A percentile compares a stretch with the other conserved stretches of the same genome.
Evolutionary conservation across 140 eudicot genomes (phyloP).

Genomic region (Oenanthe javanica): DNA sequence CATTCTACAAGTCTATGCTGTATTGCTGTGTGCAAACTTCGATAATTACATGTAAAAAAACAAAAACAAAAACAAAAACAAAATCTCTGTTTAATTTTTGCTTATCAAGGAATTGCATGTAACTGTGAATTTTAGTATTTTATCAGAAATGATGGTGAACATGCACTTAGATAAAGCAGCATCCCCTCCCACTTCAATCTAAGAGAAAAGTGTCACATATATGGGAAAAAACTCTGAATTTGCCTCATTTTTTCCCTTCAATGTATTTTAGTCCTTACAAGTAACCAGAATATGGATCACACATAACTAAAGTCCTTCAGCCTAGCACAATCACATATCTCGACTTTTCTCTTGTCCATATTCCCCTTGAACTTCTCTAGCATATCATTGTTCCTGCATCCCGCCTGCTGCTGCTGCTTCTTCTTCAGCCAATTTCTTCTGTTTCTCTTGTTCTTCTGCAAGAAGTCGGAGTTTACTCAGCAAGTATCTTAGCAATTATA

Average conservation of each 20-base stretch:
- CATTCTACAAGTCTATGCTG: not conserved
- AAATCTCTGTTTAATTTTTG: not conserved
- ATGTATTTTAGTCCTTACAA: not conserved
- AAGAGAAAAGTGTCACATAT: not conserved
- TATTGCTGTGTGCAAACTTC: not conserved
- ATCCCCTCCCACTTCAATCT: not conserved
- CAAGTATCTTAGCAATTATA: not conserved
- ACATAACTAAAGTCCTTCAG: not conserved
- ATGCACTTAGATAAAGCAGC: not conserved
- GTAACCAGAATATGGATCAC: not conserved
- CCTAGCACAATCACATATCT: not conserved
- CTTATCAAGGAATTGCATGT: not conserved
- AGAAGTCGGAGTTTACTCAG: not conserved
- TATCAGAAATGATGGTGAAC: not conserved
- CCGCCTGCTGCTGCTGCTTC: conserved; percentile 15
- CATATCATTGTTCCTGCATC: not conserved
- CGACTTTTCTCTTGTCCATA: not conserved
- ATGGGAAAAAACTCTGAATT: not conserved
- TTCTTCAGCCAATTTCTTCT: conserved; percentile 41
- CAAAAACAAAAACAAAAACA: no score
- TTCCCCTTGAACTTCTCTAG: not conserved
- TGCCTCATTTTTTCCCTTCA: not conserved
- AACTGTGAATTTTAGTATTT: not conserved
- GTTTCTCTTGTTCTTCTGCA: conserved; percentile 52
- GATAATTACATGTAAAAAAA: not conserved